Base-by-base conservation (phyloP, 768 basidiomycete species). In the Suillus bovinus region DNA sequence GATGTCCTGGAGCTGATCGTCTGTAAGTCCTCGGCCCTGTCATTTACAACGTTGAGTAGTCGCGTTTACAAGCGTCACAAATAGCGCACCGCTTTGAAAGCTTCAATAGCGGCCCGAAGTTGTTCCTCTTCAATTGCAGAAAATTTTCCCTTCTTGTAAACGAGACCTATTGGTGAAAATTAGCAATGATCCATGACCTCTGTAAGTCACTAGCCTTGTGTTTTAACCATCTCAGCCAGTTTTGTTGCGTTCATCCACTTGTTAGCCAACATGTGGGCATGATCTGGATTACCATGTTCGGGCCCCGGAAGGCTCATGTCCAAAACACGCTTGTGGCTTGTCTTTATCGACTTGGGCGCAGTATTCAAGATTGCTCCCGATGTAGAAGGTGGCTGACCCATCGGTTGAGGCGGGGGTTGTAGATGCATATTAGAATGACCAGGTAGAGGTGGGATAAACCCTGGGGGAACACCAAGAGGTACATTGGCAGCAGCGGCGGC, bases 121-220 rank as follows among this genome's bases (percentile, higher is more conserved):
- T 87, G 87, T 29, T 85, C 81, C 61, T 87, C 89, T 69, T 94
- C 92, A 46, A 86, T 86, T 0, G 87, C 84, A 29, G 91, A 92
- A 68, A 94, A 94, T 70, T 91, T 93, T 16, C 92, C 92, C 74
- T 93, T 93, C 76, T 89, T 93, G 73, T 91, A 93, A 3, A 90
- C 82, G n/a, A 94, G 82, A 36, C 91, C 91, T 93, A 63, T 50
- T 42, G 44, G 29, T 2, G 31, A 49, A 61, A 42, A 29, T 50
- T 60, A 64, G 63, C 16, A 53, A 60, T 34, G 41, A 58, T 31
- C 24, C 24, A 36, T 38, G 42, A 14, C 29, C 42, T 39, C 17
- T 24, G 31, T 38, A 54, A 36, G 27, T 50, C 16, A 54, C 67
- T 49, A 55, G 90, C 92, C 91, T 79, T 91, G 82, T 29, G 80